Base-by-base conservation (phyloP, 176 grass and related monocot genomes). In the Carex pumila region DNA sequence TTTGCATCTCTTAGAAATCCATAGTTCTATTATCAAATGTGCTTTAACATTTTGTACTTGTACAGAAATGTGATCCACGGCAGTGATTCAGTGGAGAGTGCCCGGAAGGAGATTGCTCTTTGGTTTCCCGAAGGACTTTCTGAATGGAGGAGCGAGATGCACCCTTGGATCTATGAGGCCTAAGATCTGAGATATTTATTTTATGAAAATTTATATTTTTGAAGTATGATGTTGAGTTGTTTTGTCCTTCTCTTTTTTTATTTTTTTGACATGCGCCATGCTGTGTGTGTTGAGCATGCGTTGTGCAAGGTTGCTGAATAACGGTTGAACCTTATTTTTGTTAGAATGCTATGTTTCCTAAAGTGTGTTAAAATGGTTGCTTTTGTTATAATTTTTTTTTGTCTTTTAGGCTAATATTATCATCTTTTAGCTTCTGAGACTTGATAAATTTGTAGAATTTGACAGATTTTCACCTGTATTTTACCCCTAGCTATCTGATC, bases 1-100 rank as follows among this genome's bases (percentile, higher is more conserved):
- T 31, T 65, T 25, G 25, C 10, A 29, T 29, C 10, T 32, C 12
- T 25, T 32, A 11, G 4, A 66, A 13, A 30, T n/a, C 22, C 32
- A 17, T 61, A 17, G 21, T 21, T 89, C 34, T 63, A 84, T 5
- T 86, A 57, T 31, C 13, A n/a, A 3, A 39, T 8, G 74, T 64
- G 32, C 82, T 65, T 65, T 10, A 1, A 29, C 43, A 69, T 2
- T 9, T 18, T 49, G 61, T 86, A 15, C 91, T 14, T 49, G 61
- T 86, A 15, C 91, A 99, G 96, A 86, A 99, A 99, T 61, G 91
- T 95, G 56, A 99, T 99, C 65, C 93, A 99, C 71, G 93, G 97
- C 81, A 99, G 97, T 8, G 97, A 99, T 67, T 86, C 91, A 1
- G 67, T 94, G 53, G 97, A 96, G 91, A 96, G 89, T n/a, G 91